Evolutionary conservation across 148 eudicot genomes (phyloP), one percentile per base, ranked within the genome.

Genomic region (Rhododendron ferrugineum): DNA sequence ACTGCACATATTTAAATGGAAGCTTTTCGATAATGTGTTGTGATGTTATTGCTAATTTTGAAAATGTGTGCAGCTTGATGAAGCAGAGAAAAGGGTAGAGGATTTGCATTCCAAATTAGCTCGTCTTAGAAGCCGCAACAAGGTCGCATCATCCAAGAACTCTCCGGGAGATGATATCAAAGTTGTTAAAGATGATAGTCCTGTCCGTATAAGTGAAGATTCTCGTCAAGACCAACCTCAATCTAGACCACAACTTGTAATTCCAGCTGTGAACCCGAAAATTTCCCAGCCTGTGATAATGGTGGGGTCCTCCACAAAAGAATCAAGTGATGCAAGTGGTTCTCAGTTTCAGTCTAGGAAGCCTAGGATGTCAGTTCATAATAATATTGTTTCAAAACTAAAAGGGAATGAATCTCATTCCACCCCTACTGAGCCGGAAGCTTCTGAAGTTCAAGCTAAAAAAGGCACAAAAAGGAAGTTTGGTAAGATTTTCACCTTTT

Each of bases 401-500:
- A 91, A 89, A 87, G 90, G 36, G 47, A 92, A 89, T 5, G 90
- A 88, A 58, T 88, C 90, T 86, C 84, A 76, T 85, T 85, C 78
- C 86, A 86, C 49, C 77, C 84, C 92, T 73, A 70, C 89, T 62
- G 89, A 89, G 85, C 47, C 62, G 86, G 92, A 89, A 88, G 87
- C 83, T 50, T 82, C 46, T 26, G 92, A 91, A 72, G 86, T 81
- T 81, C 92, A 91, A 89, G 62, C 80, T 50, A 91, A 88, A 81
- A 90, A 88, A 81, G 91, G 92, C 50, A 80, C 88, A 85, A 96
- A 96, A 88, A 91, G 96, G 91, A 96, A 96, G 88, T 90, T 85
- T 83, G 98, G 98, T 96, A 94, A 82, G 75, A 79, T 76, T 80
- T 32, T 64, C 84, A 34, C 62, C 81, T 80, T 72, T 54, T 66